Conservation (phyloP, 768 basidiomycete genomes). For the Trametes villosa region DNA sequence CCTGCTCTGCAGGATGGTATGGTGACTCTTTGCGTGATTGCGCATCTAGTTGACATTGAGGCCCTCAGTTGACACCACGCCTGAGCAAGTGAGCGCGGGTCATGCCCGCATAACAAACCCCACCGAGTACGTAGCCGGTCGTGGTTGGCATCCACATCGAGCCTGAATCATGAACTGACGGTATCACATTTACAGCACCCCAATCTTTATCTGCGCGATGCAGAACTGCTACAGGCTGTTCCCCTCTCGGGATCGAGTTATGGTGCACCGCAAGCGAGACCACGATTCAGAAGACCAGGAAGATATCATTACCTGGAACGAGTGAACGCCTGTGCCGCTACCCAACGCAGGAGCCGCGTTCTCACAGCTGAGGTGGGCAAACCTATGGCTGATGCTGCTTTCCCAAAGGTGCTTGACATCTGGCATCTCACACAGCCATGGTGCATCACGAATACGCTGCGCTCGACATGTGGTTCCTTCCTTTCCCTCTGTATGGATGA, state of each 20-base stretch:
- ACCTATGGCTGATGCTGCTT: too few relatives aligned
- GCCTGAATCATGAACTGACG: not conserved
- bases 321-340: slow-evolving; percentile 33
- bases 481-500: not conserved
- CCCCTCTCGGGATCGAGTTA: slow-evolving; percentile 68
- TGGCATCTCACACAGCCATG: not conserved
- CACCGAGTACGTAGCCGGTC: slow-evolving; percentile 53
- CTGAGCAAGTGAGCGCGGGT: slow-evolving; percentile 54
- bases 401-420: not conserved
- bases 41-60: not conserved
- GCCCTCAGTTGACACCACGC: slow-evolving; percentile 53
- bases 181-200: slow-evolving; percentile 52
- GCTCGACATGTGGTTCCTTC: not conserved
- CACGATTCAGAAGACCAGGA: slow-evolving; percentile 60
- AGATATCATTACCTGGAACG: slow-evolving; percentile 76
- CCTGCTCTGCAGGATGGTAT: slow-evolving; percentile 58
- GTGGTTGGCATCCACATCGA: not conserved
- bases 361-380: too few relatives aligned
- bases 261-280: slow-evolving; percentile 74
- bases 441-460: not conserved
- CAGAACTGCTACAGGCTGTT: slow-evolving; percentile 76
- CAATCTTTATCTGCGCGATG: slow-evolving; percentile 79
- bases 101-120: slow-evolving; percentile 68
- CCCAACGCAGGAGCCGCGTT: too few relatives aligned
- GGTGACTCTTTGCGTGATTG: not conserved